phyloP scores from a whole-genome alignment of 2,329 filamentous ascomycete species.

The Xylaria hypoxylon region DNA sequence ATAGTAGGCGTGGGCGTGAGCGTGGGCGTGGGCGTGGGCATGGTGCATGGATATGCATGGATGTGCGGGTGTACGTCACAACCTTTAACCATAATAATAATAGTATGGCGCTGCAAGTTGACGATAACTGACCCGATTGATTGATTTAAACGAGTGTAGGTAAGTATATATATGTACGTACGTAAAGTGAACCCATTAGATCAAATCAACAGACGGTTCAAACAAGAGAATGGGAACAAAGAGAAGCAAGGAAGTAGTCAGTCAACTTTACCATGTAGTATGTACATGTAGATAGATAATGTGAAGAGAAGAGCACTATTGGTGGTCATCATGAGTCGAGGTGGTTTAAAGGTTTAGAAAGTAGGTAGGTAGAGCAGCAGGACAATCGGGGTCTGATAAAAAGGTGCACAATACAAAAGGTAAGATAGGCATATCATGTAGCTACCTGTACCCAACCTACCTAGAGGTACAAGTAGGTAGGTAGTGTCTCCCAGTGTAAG shows the following conservation, averaged over 20 bases:
- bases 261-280: background rate
- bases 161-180: background rate
- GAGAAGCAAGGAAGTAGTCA: conserved; percentile 4
- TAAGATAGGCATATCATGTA: too few species aligned
- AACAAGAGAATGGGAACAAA: conserved; percentile 9
- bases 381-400: too few species aligned
- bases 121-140: background rate
- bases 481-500: too few species aligned
- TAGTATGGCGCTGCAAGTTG: conserved; percentile 7
- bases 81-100: conserved; percentile 2
- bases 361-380: too few species aligned
- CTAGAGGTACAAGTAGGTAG: too few species aligned
- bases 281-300: conserved; percentile 14
- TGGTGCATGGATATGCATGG: conserved; percentile 6
- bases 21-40: background rate
- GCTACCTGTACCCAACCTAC: too few species aligned
- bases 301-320: background rate
- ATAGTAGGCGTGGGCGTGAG: conserved; percentile 4
- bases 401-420: too few species aligned
- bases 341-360: too few species aligned
- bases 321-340: background rate
- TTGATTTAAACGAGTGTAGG: conserved; percentile 2
- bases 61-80: conserved; percentile 16
- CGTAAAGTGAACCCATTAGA: conserved; percentile 5
- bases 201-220: conserved; percentile 3